phyloP scores from a whole-genome alignment of 345 rosid genomes.

The Pugionium cornutum region DNA sequence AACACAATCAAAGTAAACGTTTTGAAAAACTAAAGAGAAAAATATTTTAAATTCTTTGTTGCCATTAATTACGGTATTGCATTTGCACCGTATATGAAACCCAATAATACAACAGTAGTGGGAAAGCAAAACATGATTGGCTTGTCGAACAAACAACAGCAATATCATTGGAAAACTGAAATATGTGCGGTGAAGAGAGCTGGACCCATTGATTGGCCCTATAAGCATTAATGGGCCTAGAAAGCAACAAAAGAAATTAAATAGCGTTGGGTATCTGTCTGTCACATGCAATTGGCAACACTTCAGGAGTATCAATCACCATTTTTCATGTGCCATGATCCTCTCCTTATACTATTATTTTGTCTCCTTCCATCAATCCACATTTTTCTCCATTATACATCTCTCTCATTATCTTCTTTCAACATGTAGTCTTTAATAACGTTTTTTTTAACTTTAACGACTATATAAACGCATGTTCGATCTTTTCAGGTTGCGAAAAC shows the following conservation, averaged over 20 bases:
- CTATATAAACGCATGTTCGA: slow-evolving; percentile 22
- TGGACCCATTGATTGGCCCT: slow-evolving; percentile 24
- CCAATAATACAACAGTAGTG: slow-evolving; percentile 15
- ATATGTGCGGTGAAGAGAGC: slow-evolving; percentile 20
- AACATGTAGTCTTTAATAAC: background rate
- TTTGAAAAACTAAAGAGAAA: background rate
- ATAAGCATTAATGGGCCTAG: slow-evolving; percentile 33
- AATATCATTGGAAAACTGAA: slow-evolving; percentile 2
- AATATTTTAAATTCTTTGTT: slow-evolving; percentile 7
- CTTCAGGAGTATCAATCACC: background rate
- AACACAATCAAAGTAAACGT: too few species aligned
- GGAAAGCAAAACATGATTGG: slow-evolving; percentile 24
- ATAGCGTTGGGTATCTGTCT: slow-evolving; percentile 31
- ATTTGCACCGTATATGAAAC: slow-evolving; percentile 7
- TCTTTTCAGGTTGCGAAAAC: slow-evolving; percentile 19
- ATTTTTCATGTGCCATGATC: slow-evolving; percentile 37
- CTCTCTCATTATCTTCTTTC: background rate
- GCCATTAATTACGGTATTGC: background rate
- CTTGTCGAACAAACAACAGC: slow-evolving; percentile 18
- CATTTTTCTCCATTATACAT: slow-evolving; percentile 18
- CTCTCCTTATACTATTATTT: slow-evolving; percentile 18
- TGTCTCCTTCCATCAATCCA: slow-evolving; percentile 30
- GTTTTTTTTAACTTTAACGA: background rate
- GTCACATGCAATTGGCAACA: slow-evolving; percentile 15
- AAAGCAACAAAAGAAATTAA: slow-evolving; percentile 31